Evolutionary conservation across 1,284 basidiomycete species (phyloP).

Genomic region (Albatrellus sp.): DNA sequence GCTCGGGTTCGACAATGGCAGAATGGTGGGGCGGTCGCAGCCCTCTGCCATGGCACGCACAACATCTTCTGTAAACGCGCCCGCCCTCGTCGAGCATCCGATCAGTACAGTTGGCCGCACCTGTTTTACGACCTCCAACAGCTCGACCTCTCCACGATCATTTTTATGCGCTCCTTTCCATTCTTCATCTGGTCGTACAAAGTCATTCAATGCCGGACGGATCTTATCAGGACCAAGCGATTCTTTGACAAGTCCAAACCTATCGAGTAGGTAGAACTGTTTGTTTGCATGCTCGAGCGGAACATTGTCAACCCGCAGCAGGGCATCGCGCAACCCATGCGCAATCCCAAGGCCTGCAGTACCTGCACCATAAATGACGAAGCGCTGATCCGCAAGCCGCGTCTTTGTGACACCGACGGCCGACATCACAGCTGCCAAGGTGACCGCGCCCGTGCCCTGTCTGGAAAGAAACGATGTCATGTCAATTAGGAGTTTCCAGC

Average conservation of each 20-base stretch:
- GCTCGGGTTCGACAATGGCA: constrained; percentile 78
- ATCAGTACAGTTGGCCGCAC: constrained; percentile 67
- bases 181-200: constrained; percentile 42
- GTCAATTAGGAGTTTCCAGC: background rate
- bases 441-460: constrained; percentile 80
- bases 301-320: constrained; percentile 50
- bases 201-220: constrained; percentile 41
- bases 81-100: constrained; percentile 69
- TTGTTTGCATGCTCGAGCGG: constrained; percentile 44
- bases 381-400: constrained; percentile 61
- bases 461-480: constrained; percentile 26
- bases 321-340: constrained; percentile 62
- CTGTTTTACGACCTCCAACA: constrained; percentile 59
- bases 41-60: constrained; percentile 57
- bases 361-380: constrained; percentile 72
- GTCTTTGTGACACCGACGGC: constrained; percentile 65
- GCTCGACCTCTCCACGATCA: constrained; percentile 29
- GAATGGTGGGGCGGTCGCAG: constrained; percentile 65
- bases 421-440: constrained; percentile 66
- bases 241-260: constrained; percentile 42
- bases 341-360: constrained; percentile 76
- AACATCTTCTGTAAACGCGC: constrained; percentile 75
- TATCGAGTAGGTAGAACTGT: constrained; percentile 58
- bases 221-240: constrained; percentile 35
- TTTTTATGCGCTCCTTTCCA: constrained; percentile 31